phyloP scores from a whole-genome alignment of 345 rosid genomes.

The Acer campestre region DNA sequence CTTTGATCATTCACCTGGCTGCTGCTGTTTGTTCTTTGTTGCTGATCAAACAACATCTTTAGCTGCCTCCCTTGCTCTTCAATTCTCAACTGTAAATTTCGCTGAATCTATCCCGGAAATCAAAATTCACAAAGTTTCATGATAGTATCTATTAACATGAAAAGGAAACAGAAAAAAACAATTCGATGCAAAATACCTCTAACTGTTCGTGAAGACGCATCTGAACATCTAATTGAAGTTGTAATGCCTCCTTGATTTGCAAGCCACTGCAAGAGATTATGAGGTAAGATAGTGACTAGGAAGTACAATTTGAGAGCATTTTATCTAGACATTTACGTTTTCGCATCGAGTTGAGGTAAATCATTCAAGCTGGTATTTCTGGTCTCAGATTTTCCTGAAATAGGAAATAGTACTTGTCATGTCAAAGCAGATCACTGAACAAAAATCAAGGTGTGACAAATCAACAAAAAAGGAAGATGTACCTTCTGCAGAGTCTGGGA shows the following conservation, averaged over 20 bases:
- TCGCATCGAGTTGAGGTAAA: slow-evolving; percentile 47
- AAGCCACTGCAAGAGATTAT: slow-evolving; percentile 48
- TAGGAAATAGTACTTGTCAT: too few species aligned
- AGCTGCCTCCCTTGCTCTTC: slow-evolving; percentile 91
- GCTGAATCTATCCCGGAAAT: slow-evolving; percentile 54
- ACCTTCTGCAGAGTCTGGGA: slow-evolving; percentile 78
- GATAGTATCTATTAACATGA: background rate
- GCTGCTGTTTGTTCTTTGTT: slow-evolving; percentile 51
- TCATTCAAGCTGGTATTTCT: slow-evolving; percentile 37
- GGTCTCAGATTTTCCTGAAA: slow-evolving; percentile 56
- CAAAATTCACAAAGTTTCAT: background rate
- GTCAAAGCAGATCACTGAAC: too few species aligned
- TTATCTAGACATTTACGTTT: slow-evolving; percentile 43
- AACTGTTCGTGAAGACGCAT: slow-evolving; percentile 91
- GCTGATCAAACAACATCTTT: slow-evolving; percentile 80
- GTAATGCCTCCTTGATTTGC: slow-evolving; percentile 78
- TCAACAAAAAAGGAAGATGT: slow-evolving; percentile 7
- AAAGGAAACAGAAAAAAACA: background rate
- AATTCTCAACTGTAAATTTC: slow-evolving; percentile 71
- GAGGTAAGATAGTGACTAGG: background rate
- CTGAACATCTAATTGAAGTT: slow-evolving; percentile 83
- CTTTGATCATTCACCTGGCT: slow-evolving; percentile 35
- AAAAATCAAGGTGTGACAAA: background rate
- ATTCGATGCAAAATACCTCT: slow-evolving; percentile 50
- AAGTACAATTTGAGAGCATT: background rate